Evolutionary conservation across 2,329 filamentous ascomycete species (phyloP).

Genomic region (Aspergillus spinulosporus): DNA sequence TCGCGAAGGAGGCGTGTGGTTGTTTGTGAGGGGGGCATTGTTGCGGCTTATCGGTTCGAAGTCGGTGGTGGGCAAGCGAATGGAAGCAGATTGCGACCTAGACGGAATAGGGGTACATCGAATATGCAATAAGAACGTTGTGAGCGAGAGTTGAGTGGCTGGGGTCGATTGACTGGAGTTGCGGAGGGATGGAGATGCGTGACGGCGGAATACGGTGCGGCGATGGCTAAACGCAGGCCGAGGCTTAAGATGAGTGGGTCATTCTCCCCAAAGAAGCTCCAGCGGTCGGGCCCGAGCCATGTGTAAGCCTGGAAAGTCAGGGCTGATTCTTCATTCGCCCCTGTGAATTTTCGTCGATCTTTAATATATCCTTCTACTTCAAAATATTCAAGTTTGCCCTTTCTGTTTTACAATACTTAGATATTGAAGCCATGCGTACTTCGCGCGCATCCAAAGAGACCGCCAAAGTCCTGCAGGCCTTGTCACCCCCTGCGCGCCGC

Average conservation of each 20-base stretch:
- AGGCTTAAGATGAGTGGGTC: constrained; percentile 19
- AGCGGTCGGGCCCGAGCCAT: constrained; percentile 15
- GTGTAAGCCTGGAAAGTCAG: constrained; percentile 1
- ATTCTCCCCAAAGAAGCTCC: constrained; percentile 16
- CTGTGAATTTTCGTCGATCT: constrained; percentile 18
- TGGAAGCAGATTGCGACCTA: not conserved
- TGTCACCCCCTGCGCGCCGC: constrained; percentile 48
- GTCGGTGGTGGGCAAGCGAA: no score
- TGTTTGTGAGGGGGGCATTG: constrained; percentile 39
- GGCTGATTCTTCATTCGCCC: constrained; percentile 9
- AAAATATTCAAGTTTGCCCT: constrained; percentile 9
- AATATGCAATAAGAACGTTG: not conserved
- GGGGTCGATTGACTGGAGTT: constrained; percentile 5
- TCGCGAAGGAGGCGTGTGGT: constrained; percentile 64
- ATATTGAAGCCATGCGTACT: constrained; percentile 48
- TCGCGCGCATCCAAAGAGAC: constrained; percentile 62
- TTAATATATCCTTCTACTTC: constrained; percentile 5
- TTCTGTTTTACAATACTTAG: not conserved
- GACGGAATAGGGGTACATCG: not conserved
- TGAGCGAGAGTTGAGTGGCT: constrained; percentile 6
- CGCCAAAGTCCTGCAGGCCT: constrained; percentile 54
- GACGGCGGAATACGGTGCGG: not conserved
- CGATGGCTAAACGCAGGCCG: constrained; percentile 7
- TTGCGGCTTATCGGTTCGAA: not conserved
- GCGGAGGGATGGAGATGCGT: constrained; percentile 6